phyloP scores from a whole-genome alignment of 345 rosid genomes.

The Pugionium dolabratum region DNA sequence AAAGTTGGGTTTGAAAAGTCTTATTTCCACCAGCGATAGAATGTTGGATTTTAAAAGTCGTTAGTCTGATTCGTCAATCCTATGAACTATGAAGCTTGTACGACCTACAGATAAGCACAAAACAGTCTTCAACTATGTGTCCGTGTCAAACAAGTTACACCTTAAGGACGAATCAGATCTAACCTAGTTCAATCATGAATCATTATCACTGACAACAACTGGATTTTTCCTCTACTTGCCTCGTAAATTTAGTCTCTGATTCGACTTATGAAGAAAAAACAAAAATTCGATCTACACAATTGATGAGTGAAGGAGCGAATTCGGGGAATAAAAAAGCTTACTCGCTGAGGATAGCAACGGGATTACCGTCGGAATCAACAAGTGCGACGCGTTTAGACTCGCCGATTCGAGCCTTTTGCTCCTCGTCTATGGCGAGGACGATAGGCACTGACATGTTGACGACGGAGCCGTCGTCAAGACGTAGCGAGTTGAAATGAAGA shows the following conservation, averaged over 20 bases:
- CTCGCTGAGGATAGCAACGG: constrained; percentile 80
- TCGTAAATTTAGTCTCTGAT: too few species aligned
- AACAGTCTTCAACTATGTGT: constrained; percentile 5
- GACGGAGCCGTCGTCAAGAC: constrained; percentile 82
- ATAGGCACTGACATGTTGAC: constrained; percentile 98
- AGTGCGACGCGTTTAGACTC: constrained; percentile 75
- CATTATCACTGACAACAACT: neutral
- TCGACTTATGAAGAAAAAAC: too few species aligned
- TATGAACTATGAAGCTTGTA: neutral
- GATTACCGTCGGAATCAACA: constrained; percentile 59
- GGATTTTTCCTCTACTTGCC: neutral
- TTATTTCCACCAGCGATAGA: neutral
- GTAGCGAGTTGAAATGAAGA: constrained; percentile 97
- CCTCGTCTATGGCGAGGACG: constrained; percentile 81
- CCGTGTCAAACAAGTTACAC: neutral
- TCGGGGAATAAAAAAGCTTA: constrained; percentile 40
- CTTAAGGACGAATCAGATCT: constrained; percentile 15
- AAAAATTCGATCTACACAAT: neutral
- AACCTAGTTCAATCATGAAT: constrained; percentile 17
- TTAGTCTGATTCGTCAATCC: neutral
- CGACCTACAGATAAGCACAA: neutral
- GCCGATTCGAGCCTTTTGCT: constrained; percentile 64
- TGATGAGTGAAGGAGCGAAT: neutral
- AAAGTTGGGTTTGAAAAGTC: neutral
- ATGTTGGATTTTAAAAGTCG: too few species aligned